Conservation (phyloP, 2,329 filamentous ascomycete genomes). For the Dendryphion nanum region DNA sequence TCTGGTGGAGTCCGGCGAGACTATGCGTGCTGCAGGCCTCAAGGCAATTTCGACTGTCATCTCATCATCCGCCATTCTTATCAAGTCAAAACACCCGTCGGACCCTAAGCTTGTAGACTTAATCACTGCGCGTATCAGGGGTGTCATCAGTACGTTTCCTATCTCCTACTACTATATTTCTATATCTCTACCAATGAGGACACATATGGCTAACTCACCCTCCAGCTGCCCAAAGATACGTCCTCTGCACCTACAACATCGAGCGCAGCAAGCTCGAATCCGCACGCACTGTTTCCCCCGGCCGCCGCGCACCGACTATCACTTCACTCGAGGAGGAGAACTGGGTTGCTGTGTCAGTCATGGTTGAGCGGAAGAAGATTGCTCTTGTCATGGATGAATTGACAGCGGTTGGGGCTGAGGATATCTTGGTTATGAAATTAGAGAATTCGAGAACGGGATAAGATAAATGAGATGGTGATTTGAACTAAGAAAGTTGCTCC, state of each 20-base stretch:
- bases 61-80: slow-evolving; percentile 81
- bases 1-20: slow-evolving; percentile 96
- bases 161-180: background rate
- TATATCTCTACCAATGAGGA: too few species aligned
- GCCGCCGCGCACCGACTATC: slow-evolving; percentile 88
- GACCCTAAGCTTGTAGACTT: slow-evolving; percentile 78
- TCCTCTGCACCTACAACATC: slow-evolving; percentile 96
- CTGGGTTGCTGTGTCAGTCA: slow-evolving; percentile 92
- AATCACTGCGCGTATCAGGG: slow-evolving; percentile 81
- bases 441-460: slow-evolving; percentile 62
- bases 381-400: slow-evolving; percentile 85
- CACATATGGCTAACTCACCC: slow-evolving; percentile 8
- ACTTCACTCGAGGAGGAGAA: slow-evolving; percentile 83
- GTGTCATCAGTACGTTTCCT: slow-evolving; percentile 72
- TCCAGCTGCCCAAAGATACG: slow-evolving; percentile 79
- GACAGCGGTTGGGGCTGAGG: slow-evolving; percentile 71
- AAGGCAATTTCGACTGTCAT: slow-evolving; percentile 94
- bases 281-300: slow-evolving; percentile 79
- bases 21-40: slow-evolving; percentile 92
- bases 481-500: too few species aligned
- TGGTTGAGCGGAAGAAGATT: slow-evolving; percentile 87
- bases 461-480: slow-evolving; percentile 1
- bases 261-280: slow-evolving; percentile 64
- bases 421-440: slow-evolving; percentile 83
- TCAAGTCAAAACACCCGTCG: slow-evolving; percentile 82